Base-by-base conservation (phyloP, 805 yeast species). In the Metschnikowia gruessii region DNA sequence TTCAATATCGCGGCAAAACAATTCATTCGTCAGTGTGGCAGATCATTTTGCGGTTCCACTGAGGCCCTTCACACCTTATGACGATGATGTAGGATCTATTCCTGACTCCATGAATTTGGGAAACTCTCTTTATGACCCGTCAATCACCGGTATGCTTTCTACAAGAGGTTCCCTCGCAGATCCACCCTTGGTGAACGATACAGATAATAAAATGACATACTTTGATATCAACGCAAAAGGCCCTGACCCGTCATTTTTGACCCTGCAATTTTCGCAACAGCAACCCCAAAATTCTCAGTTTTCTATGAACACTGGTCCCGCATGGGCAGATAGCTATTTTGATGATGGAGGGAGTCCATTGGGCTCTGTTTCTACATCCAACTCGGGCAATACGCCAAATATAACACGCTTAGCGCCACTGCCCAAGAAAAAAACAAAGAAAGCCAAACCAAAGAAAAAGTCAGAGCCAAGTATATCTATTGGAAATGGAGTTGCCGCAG, bases 1-100 rank as follows among this genome's bases (percentile, higher is more conserved):
- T 11, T 40, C 56, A 1, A 24, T 54, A n/a, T 22, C 43, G 16
- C 43, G 66, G 15, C 62, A 64, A 24, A 65, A 65, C 17, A 52
- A 55, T 29, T 66, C 72, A 15, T 45, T 64, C 9, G 57, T 63
- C 11, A 63, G 68, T 38, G 60, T 68, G 21, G 66, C 66, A 1
- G 72, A 67, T 41, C 62, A 59, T 40, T 56, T 54, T 28, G 47
- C 37, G 7, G 42, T 43, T 12, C 41, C 42, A 7, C 57, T 52
- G 54, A 54, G 53, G 16, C 53, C 55, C 7, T 53, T 49, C 52
- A 51, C 61, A 35, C 53, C 54, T 10, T 44, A 46, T 47, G 54
- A 40, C 43, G 58, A 40, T 40, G 55, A 48, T 18, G 47, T 49
- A 34, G 45, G 50, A n/a, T 49, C 52, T 3, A 32, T 45, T 21